Conservation (phyloP, 306 rosid genomes). For the Dicorynia guianensis region DNA sequence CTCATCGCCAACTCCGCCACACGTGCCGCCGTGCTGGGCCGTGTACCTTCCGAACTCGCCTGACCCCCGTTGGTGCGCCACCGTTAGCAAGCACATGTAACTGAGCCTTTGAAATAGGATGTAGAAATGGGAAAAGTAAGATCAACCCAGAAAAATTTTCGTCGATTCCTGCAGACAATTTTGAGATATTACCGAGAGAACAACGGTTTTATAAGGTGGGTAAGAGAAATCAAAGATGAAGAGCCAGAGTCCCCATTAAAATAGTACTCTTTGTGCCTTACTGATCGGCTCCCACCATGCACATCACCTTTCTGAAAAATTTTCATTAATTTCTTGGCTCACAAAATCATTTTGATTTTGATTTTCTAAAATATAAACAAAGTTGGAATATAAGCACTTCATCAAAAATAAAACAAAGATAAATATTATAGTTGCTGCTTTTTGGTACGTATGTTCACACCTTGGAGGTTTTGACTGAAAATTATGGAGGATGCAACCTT, state of each 20-base stretch:
- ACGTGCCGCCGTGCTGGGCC: conserved; percentile 28
- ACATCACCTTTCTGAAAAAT: not conserved
- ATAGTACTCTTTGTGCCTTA: conserved; percentile 20
- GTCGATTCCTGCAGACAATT: not conserved
- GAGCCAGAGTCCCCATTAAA: not conserved
- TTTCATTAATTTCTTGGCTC: not conserved
- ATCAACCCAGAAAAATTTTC: not conserved
- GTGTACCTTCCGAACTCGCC: conserved; percentile 25
- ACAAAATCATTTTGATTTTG: not conserved
- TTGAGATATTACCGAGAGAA: not conserved
- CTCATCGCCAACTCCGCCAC: conserved; percentile 17
- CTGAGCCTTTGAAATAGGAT: not conserved
- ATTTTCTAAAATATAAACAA: not conserved
- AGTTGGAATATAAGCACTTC: not conserved
- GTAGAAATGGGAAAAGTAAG: not conserved
- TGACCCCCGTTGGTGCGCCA: conserved; percentile 50
- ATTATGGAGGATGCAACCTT: conserved; percentile 21
- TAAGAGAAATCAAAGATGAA: conserved; percentile 23
- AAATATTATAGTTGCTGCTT: conserved; percentile 20
- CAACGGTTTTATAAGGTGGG: not conserved
- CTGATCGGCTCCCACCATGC: conserved; percentile 31
- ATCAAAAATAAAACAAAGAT: not conserved
- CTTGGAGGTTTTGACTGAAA: conserved; percentile 23
- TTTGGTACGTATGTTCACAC: conserved; percentile 31
- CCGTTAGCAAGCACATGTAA: conserved; percentile 42